Evolutionary conservation across 768 basidiomycete genomes (phyloP).

Genomic region (Auriscalpium orientale): DNA sequence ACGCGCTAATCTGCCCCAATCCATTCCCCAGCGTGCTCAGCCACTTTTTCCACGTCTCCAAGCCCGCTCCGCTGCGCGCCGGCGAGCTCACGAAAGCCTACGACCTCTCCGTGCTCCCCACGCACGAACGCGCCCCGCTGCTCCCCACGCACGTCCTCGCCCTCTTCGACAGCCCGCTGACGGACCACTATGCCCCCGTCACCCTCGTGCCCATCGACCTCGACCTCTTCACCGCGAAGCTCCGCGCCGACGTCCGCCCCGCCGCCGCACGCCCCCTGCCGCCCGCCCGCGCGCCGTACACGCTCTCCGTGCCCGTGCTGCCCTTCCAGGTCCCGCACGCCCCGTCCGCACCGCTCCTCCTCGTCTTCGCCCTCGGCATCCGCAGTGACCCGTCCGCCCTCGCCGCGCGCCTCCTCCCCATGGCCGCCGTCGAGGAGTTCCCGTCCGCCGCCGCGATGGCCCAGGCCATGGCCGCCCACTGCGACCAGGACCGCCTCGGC

Average conservation of each 20-base stretch:
- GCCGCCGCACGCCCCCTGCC: neutral
- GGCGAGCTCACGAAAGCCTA: conserved; percentile 5
- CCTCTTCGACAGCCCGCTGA: conserved; percentile 2
- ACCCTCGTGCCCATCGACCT: conserved; percentile 6
- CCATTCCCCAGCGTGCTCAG: neutral
- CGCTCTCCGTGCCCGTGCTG: conserved; percentile 2
- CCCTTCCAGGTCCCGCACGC: conserved; percentile 9
- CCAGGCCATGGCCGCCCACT: conserved; percentile 5
- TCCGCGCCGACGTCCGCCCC: conserved; percentile 3
- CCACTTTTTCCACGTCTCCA: conserved; percentile 4
- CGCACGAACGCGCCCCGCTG: neutral
- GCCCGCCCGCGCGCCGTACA: neutral
- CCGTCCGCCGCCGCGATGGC: conserved; percentile 20
- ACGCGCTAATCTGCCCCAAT: neutral
- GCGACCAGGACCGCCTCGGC: conserved; percentile 23
- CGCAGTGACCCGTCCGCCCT: conserved; percentile 8
- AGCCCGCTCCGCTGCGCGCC: conserved; percentile 2
- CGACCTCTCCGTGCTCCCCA: conserved; percentile 7
- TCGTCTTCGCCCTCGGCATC: conserved; percentile 6
- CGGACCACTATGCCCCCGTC: neutral
- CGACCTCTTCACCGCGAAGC: neutral
- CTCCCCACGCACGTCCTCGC: conserved; percentile 11
- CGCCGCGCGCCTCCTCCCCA: conserved; percentile 7
- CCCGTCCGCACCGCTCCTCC: conserved; percentile 5
- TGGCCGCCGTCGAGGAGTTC: conserved; percentile 11